phyloP scores from a whole-genome alignment of 1,139 yeast species.

The Suhomyces bokatorum region DNA sequence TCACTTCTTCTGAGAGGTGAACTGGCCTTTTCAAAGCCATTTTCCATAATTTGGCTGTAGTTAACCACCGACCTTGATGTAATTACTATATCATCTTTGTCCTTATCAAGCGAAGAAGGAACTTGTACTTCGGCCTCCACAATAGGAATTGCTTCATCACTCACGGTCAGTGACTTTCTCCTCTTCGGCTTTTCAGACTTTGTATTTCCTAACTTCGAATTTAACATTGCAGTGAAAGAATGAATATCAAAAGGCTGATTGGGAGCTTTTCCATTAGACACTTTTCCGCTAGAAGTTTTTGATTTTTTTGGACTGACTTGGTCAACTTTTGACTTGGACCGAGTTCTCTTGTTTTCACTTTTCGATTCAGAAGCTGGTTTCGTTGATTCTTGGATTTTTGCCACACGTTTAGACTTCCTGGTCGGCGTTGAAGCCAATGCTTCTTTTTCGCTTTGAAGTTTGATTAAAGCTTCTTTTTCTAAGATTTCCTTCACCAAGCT shows the following conservation, averaged over 20 bases:
- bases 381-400: background rate
- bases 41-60: constrained; percentile 13
- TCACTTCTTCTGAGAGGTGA: constrained; percentile 1
- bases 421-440: constrained; percentile 2
- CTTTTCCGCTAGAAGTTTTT: background rate
- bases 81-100: constrained; percentile 7
- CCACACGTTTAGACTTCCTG: background rate
- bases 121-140: constrained; percentile 7
- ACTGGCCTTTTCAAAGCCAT: constrained; percentile 9
- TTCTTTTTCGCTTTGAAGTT: background rate
- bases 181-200: constrained; percentile 3
- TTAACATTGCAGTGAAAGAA: constrained; percentile 30
- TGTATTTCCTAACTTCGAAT: constrained; percentile 21
- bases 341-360: constrained; percentile 5
- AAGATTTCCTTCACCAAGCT: constrained; percentile 6
- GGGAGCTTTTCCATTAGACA: background rate
- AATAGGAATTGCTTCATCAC: background rate
- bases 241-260: constrained; percentile 26
- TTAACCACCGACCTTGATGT: constrained; percentile 6
- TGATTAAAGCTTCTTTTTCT: constrained; percentile 7
- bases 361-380: constrained; percentile 1
- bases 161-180: background rate
- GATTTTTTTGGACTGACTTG: constrained; percentile 2
- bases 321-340: constrained; percentile 9
- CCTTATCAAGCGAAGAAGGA: constrained; percentile 11